Conservation (phyloP, 441 rosid genomes). For the Adansonia rubrostipa region DNA sequence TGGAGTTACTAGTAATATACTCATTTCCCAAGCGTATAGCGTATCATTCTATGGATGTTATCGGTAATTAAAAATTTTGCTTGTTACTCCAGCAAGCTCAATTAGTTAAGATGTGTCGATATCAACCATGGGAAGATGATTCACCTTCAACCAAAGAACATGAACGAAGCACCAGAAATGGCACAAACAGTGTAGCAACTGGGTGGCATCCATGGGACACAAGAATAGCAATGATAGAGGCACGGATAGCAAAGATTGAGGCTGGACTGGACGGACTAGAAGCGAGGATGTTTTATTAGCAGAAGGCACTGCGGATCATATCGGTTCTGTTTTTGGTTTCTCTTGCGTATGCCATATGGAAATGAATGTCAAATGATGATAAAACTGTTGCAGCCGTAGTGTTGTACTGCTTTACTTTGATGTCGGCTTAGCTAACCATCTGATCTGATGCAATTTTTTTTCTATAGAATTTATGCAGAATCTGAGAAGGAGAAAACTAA, state of each 20-base stretch:
- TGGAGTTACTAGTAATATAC: neutral
- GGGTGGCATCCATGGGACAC: slow-evolving; percentile 27
- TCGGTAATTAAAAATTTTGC: neutral
- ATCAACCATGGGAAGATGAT: slow-evolving; percentile 41
- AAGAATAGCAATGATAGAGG: slow-evolving; percentile 34
- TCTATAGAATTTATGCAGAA: neutral
- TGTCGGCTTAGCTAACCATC: neutral
- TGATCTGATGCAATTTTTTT: slow-evolving; percentile 3
- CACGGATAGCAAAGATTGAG: slow-evolving; percentile 36
- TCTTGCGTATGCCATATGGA: slow-evolving; percentile 34
- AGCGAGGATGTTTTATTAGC: slow-evolving; percentile 31
- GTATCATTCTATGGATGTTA: neutral
- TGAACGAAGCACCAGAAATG: slow-evolving; percentile 20
- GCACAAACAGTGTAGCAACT: neutral
- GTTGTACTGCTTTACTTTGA: neutral
- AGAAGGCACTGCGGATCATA: slow-evolving; percentile 27
- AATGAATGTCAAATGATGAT: slow-evolving; percentile 25
- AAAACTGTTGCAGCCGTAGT: slow-evolving; percentile 3
- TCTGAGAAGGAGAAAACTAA: slow-evolving; percentile 3
- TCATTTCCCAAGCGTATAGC: neutral
- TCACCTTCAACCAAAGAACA: slow-evolving; percentile 26
- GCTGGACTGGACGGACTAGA: slow-evolving; percentile 32
- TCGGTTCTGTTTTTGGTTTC: slow-evolving; percentile 27
- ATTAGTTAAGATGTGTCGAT: slow-evolving; percentile 37
- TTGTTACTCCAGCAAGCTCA: slow-evolving; percentile 24